Percentiles rank a stretch among this genome's conserved stretches.
phyloP scores from a whole-genome alignment of 345 rosid genomes.

The sweet orange (Citrus sinensis) region DNA sequence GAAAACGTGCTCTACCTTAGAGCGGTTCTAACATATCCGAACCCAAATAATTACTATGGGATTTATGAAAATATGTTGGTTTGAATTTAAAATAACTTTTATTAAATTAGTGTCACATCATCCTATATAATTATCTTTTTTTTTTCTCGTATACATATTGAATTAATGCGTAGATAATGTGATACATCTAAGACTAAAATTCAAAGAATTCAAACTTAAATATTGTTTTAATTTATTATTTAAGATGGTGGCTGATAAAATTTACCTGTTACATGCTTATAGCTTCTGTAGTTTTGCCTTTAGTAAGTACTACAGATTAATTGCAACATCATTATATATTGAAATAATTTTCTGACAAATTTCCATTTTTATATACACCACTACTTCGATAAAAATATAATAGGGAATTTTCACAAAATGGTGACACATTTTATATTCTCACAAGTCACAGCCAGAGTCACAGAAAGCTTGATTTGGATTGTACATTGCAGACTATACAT shows the following conservation, averaged over 20 bases:
- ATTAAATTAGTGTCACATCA: too few species aligned
- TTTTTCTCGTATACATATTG: too few species aligned
- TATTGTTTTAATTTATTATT: too few species aligned
- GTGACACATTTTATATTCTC: background rate
- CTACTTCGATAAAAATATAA: background rate
- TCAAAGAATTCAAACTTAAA: too few species aligned
- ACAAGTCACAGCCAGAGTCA: background rate
- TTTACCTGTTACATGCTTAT: background rate
- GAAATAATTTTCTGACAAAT: background rate
- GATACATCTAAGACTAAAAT: too few species aligned
- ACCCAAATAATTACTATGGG: too few species aligned
- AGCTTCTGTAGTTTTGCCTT: background rate
- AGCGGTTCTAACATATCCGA: too few species aligned
- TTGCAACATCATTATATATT: background rate
- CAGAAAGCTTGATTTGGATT: background rate
- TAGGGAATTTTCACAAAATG: background rate
- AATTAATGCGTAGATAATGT: too few species aligned
- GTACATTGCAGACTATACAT: background rate
- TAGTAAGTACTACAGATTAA: background rate
- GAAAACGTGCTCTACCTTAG: too few species aligned
- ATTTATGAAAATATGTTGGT: too few species aligned
- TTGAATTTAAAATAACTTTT: too few species aligned
- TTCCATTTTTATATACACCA: background rate
- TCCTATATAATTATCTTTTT: too few species aligned
- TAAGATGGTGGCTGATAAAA: background rate